Base-by-base conservation (phyloP, 371 early-diverging fungal species). In the Mucor circinelloides region DNA sequence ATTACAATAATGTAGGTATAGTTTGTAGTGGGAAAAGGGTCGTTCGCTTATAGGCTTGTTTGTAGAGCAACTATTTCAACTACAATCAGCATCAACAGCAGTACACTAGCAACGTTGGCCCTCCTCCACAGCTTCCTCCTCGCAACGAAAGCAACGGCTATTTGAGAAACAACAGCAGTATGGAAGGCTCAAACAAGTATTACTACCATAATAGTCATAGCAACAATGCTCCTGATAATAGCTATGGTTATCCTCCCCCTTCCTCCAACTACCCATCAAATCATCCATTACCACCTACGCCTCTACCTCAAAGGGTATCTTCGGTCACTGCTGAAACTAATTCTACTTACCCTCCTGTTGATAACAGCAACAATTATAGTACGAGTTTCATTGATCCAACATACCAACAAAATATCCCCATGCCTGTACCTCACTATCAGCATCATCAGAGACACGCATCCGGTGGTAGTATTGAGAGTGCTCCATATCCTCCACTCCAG, bases 251-350 rank as follows among this genome's bases (percentile, higher is more conserved):
- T 25, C 60, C 64, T 21, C 63, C 68, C 6, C 69, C 69, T n/a
- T 23, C 52, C 38, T 31, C 38, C 15, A 31, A 28, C 9, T n/a
- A 60, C 57, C 50, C 19, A 13, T 25, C 50, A 25, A 55, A n/a
- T 9, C 57, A 46, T 8, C 42, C 60, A 32, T 48, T 56, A 57
- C 66, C 60, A 31, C 44, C 65, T 36, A 65, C 70, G 1, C 66
- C 70, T 66, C 13, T 69, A 44, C 70, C 64, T 40, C 70, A 70
- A 27, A 42, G 70, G 48, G 69, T 69, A 0, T 52, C 64, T 25
- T 64, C 64, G 6, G 46, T 58, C n/a, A 27, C 50, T 7, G 30
- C 48, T 23, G 34, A 21, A 0, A 57, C 60, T 27, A 60, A 19
- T 30, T 34, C 66, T 1, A 13, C 36, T 10, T 13, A 36, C 25